Percentiles rank a stretch among this genome's conserved stretches.
Evolutionary conservation across 2,329 filamentous ascomycete species (phyloP).

Genomic region (Fusarium sp.): DNA sequence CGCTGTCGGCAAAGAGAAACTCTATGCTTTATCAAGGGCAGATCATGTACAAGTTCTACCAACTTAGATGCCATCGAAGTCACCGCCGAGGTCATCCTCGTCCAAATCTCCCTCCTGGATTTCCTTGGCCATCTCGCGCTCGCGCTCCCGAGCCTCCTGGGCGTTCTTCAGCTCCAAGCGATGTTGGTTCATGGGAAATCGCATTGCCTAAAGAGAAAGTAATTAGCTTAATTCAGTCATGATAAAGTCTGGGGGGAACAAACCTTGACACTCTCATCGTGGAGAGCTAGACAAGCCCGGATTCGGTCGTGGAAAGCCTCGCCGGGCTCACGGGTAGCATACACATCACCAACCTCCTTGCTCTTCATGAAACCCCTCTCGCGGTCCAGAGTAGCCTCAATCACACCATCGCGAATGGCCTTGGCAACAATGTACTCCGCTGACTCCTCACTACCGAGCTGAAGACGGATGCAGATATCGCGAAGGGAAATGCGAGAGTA

Average conservation of each 20-base stretch:
- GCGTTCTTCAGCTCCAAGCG: slow-evolving; percentile 96
- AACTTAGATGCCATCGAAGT: slow-evolving; percentile 92
- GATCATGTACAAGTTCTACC: slow-evolving; percentile 16
- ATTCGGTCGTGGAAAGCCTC: slow-evolving; percentile 99
- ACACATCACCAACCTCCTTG: slow-evolving; percentile 95
- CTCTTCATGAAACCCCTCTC: slow-evolving; percentile 99
- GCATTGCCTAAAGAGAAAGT: slow-evolving; percentile 77
- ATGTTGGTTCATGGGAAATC: slow-evolving; percentile 99
- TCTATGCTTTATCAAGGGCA: slow-evolving; percentile 20
- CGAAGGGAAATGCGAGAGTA: slow-evolving; percentile 97
- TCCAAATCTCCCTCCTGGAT: slow-evolving; percentile 98
- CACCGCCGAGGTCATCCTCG: slow-evolving; percentile 93
- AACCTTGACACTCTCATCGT: slow-evolving; percentile 98
- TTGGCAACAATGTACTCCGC: slow-evolving; percentile 99
- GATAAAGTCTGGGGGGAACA: slow-evolving; percentile 9
- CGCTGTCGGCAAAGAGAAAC: slow-evolving; percentile 13
- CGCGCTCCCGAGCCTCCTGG: slow-evolving; percentile 95
- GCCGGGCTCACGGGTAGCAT: slow-evolving; percentile 92
- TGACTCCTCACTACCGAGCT: slow-evolving; percentile 94
- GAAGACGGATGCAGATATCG: slow-evolving; percentile 95
- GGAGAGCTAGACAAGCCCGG: slow-evolving; percentile 86
- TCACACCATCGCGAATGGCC: slow-evolving; percentile 96
- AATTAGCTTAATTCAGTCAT: slow-evolving; percentile 27
- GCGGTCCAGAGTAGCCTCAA: slow-evolving; percentile 92
- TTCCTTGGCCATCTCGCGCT: slow-evolving; percentile 97